phyloP scores from a whole-genome alignment of 371 early-diverging fungal genomes.

The Rhizopus arrhizus region DNA sequence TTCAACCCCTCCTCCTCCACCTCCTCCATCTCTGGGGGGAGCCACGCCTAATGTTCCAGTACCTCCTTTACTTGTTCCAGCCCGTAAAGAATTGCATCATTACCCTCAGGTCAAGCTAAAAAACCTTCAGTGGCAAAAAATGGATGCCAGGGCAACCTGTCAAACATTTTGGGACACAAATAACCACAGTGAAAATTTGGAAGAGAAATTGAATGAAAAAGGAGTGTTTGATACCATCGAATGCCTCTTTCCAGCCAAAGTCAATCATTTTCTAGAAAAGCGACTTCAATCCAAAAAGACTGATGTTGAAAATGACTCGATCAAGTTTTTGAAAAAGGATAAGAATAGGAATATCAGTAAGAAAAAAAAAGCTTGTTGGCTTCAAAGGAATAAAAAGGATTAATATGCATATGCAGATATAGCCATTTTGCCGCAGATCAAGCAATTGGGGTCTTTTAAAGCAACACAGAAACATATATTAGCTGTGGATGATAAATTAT shows the following conservation, averaged over 20 bases:
- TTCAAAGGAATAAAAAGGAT: neutral
- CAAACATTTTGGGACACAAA: conserved; percentile 35
- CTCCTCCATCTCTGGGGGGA: too few relatives aligned
- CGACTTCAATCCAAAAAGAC: conserved; percentile 13
- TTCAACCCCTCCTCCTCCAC: neutral
- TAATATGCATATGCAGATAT: conserved; percentile 32
- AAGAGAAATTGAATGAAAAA: conserved; percentile 23
- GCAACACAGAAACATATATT: conserved; percentile 44
- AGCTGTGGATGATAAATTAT: conserved; percentile 40
- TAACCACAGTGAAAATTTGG: conserved; percentile 31
- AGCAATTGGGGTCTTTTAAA: conserved; percentile 27
- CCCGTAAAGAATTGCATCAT: conserved; percentile 31
- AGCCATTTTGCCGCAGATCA: conserved; percentile 43
- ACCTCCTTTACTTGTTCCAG: conserved; percentile 10
- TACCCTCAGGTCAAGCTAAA: conserved; percentile 35
- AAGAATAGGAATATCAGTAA: conserved; percentile 47
- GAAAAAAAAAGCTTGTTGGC: neutral
- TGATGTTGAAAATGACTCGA: conserved; percentile 24
- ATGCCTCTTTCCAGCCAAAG: conserved; percentile 34
- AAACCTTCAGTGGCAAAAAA: conserved; percentile 43
- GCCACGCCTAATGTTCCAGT: neutral
- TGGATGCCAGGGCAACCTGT: conserved; percentile 21
- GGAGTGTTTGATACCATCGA: conserved; percentile 36
- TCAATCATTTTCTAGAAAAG: conserved; percentile 31
- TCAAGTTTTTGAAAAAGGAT: conserved; percentile 40